Percentiles rank a stretch among this genome's conserved stretches.
phyloP scores from a whole-genome alignment of 768 basidiomycete species.

The Podaxis sp. region DNA sequence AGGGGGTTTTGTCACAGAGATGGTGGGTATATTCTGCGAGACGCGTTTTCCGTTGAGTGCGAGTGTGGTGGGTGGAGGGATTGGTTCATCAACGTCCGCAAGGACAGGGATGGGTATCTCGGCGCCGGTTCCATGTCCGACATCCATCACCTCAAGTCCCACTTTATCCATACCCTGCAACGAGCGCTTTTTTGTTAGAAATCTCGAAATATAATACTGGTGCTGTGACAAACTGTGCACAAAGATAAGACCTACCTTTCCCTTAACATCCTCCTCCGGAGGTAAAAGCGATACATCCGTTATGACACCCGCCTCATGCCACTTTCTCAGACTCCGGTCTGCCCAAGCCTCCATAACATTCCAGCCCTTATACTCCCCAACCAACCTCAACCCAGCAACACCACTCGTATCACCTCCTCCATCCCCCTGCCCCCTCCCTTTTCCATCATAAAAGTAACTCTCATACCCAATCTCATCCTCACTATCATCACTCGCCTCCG shows the following conservation, averaged over 20 bases:
- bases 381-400: slow-evolving; percentile 69
- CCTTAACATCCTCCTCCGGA: slow-evolving; percentile 48
- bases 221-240: not conserved
- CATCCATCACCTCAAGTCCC: slow-evolving; percentile 41
- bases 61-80: slow-evolving; percentile 29
- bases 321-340: slow-evolving; percentile 82
- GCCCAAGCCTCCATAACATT: slow-evolving; percentile 92
- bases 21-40: slow-evolving; percentile 43
- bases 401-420: slow-evolving; percentile 74
- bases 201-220: not conserved
- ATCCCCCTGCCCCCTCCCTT: slow-evolving; percentile 73
- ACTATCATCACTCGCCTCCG: slow-evolving; percentile 64
- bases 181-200: slow-evolving; percentile 16
- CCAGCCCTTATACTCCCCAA: slow-evolving; percentile 91
- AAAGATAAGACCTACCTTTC: slow-evolving; percentile 26
- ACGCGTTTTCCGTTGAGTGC: slow-evolving; percentile 22
- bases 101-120: slow-evolving; percentile 68
- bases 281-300: slow-evolving; percentile 43
- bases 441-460: slow-evolving; percentile 83
- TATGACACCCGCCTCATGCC: slow-evolving; percentile 80
- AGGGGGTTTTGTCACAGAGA: slow-evolving; percentile 69
- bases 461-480: slow-evolving; percentile 88
- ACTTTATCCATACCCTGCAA: slow-evolving; percentile 41
- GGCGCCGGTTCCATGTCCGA: slow-evolving; percentile 41
- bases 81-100: slow-evolving; percentile 37